These are phyloP conservation scores for Calonectria hawksworthii DNA, from an alignment of 2,329 filamentous ascomycete species.

Conservation along the genomic window DNA sequence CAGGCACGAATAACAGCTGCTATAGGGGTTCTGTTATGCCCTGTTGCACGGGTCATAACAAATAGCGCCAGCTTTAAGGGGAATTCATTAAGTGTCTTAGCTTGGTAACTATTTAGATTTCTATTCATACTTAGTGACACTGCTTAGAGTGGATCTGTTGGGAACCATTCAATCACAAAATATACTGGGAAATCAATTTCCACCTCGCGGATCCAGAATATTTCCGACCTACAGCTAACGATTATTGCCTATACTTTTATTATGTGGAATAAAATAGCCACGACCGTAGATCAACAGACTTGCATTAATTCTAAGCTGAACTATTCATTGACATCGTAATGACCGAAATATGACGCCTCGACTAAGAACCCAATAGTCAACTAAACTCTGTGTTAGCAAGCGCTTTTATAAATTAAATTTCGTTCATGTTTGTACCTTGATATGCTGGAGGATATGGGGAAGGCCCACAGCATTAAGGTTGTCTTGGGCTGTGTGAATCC, in stretches of 20 bases:
- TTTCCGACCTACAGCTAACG: not conserved
- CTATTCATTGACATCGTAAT: not conserved
- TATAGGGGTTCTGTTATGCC: no score
- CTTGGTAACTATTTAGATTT: no score
- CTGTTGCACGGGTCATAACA: no score
- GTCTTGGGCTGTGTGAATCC: slow-evolving; percentile 50
- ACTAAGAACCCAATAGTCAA: slow-evolving; percentile 53
- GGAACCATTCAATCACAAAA: no score
- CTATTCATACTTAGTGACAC: no score
- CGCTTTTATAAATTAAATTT: not conserved
- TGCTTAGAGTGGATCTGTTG: no score
- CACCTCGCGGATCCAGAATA: not conserved
- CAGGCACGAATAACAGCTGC: no score
- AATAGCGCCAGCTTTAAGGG: no score
- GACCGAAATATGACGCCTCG: slow-evolving; percentile 36
- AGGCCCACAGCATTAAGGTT: slow-evolving; percentile 9
- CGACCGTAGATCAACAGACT: not conserved
- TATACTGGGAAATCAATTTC: no score
- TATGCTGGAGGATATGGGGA: slow-evolving; percentile 17
- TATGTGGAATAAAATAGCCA: not conserved
- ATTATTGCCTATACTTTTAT: not conserved
- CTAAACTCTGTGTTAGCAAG: slow-evolving; percentile 31
- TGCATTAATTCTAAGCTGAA: not conserved
- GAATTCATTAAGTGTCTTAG: no score
- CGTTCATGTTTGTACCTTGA: slow-evolving; percentile 25